These are phyloP conservation scores for Solanum boliviense DNA, from an alignment of 257 asterid species.

Conservation along the genomic window DNA sequence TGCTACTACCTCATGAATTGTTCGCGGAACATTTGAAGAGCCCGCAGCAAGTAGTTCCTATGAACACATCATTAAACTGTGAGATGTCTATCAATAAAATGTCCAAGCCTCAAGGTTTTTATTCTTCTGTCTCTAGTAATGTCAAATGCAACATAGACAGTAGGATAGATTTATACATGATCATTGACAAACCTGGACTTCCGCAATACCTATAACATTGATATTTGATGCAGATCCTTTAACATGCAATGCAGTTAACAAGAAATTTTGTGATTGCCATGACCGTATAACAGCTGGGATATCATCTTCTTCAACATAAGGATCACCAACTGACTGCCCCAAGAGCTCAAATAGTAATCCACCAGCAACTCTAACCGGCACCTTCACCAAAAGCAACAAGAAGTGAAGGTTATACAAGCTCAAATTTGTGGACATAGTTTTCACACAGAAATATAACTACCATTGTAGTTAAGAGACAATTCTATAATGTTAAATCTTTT, in stretches of 20 bases:
- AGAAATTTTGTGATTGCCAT: conserved; percentile 88
- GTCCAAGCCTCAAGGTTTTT: neutral
- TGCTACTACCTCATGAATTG: conserved; percentile 70
- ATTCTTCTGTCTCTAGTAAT: neutral
- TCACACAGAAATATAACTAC: neutral
- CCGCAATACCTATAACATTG: conserved; percentile 77
- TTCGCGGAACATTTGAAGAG: conserved; percentile 68
- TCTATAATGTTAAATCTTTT: neutral
- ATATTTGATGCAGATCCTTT: conserved; percentile 74
- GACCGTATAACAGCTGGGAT: conserved; percentile 88
- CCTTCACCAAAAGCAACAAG: conserved; percentile 27
- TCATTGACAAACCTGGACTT: conserved; percentile 60
- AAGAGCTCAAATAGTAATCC: conserved; percentile 90
- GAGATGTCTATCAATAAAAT: neutral
- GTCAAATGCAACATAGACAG: neutral
- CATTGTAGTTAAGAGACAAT: neutral
- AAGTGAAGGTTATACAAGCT: neutral
- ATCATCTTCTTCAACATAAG: conserved; percentile 80
- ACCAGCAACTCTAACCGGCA: conserved; percentile 96
- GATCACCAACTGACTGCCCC: conserved; percentile 98
- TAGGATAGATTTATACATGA: neutral
- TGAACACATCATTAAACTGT: neutral
- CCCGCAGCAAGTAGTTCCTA: conserved; percentile 87
- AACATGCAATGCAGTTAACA: conserved; percentile 61
- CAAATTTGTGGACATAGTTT: neutral